These are phyloP conservation scores for Protomyces inundatus DNA, from an alignment of 1,139 yeast genomes.

Conservation along the genomic window DNA sequence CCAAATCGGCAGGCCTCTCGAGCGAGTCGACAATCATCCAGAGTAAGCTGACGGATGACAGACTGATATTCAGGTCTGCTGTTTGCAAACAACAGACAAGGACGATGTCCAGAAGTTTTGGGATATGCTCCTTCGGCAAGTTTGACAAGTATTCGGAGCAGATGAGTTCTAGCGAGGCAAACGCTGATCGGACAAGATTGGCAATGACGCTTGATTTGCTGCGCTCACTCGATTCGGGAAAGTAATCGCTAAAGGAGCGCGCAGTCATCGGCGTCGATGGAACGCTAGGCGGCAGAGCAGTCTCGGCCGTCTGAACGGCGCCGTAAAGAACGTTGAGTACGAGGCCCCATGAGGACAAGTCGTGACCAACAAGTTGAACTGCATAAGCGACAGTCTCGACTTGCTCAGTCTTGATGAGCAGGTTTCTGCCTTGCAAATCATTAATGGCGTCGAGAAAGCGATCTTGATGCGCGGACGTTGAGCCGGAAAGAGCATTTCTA, in stretches of 20 bases:
- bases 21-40: constrained; percentile 22
- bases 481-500: not conserved
- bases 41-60: constrained; percentile 22
- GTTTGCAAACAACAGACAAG: constrained; percentile 13
- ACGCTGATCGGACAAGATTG: constrained; percentile 18
- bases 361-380: constrained; percentile 9
- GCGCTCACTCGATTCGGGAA: not conserved
- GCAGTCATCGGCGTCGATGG: not conserved
- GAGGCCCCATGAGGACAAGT: constrained; percentile 8
- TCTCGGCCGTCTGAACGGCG: not conserved
- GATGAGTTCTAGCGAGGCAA: constrained; percentile 22
- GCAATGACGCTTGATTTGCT: not conserved
- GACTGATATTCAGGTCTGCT: constrained; percentile 21
- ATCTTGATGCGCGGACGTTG: not conserved
- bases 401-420: not conserved
- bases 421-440: not conserved
- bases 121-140: not conserved
- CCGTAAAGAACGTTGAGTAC: not conserved
- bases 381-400: constrained; percentile 4
- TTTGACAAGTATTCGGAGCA: constrained; percentile 17
- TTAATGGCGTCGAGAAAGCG: constrained; percentile 5
- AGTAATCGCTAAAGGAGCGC: not conserved
- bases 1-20: constrained; percentile 2
- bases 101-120: constrained; percentile 18
- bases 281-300: not conserved